phyloP scores from a whole-genome alignment of 2,329 filamentous ascomycete genomes.

The Claviceps citrina region DNA sequence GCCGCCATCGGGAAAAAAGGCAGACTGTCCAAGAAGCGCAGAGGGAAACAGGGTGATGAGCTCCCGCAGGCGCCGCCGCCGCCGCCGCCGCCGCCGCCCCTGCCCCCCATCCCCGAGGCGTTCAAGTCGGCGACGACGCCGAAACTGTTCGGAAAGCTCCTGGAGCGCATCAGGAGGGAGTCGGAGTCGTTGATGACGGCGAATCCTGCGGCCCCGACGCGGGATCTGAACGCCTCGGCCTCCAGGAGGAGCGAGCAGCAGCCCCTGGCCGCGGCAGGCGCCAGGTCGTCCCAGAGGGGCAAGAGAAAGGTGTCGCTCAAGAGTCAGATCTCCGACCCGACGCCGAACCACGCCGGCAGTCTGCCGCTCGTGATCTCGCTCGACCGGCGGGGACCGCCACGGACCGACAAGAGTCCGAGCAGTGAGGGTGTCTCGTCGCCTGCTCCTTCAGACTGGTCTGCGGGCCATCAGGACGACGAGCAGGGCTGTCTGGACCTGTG shows the following conservation, averaged over 20 bases:
- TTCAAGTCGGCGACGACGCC: slow-evolving; percentile 12
- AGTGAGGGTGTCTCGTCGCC: neutral
- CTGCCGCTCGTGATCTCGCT: neutral
- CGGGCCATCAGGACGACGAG: neutral
- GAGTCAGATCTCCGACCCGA: slow-evolving; percentile 13
- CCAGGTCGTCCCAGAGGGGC: slow-evolving; percentile 1
- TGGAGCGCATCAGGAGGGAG: slow-evolving; percentile 14
- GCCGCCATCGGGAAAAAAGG: neutral
- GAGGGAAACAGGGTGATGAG: slow-evolving; percentile 7
- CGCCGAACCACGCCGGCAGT: slow-evolving; percentile 5
- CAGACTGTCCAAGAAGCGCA: slow-evolving; percentile 3
- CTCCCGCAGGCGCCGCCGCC: slow-evolving; percentile 2
- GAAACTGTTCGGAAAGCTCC: slow-evolving; percentile 14
- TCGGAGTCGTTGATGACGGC: slow-evolving; percentile 5
- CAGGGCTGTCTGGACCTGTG: neutral
- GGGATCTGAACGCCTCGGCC: neutral
- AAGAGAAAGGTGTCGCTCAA: slow-evolving; percentile 10
- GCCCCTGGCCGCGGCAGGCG: neutral
- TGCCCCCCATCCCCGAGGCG: slow-evolving; percentile 19
- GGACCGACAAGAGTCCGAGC: neutral
- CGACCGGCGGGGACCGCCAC: neutral
- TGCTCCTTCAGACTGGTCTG: neutral
- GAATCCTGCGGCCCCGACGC: neutral
- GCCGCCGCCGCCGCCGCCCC: slow-evolving; percentile 8
- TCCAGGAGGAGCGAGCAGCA: neutral